These are phyloP conservation scores for Hanseniaspora lindneri DNA, from an alignment of 805 yeast genomes.

Conservation along the genomic window DNA sequence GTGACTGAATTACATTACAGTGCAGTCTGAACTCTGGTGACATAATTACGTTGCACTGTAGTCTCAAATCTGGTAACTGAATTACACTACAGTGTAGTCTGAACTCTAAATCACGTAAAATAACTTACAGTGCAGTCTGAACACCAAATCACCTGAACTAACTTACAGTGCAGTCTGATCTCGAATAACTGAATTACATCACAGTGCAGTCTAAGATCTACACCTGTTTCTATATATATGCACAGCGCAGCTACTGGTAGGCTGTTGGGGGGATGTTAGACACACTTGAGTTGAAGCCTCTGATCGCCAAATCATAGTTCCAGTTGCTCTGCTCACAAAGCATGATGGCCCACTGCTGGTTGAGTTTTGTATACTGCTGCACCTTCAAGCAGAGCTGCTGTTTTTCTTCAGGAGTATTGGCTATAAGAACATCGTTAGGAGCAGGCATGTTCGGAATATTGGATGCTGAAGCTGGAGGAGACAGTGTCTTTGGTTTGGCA, in stretches of 20 bases:
- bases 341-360: slow-evolving; percentile 67
- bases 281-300: slow-evolving; percentile 59
- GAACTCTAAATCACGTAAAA: too few relatives aligned
- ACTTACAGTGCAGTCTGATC: too few relatives aligned
- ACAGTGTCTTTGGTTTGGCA: background rate
- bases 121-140: too few relatives aligned
- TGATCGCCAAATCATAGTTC: slow-evolving; percentile 59
- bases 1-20: background rate
- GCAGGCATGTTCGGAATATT: background rate
- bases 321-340: slow-evolving; percentile 79
- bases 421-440: slow-evolving; percentile 36
- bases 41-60: too few relatives aligned
- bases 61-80: too few relatives aligned
- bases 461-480: background rate
- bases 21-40: background rate
- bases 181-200: background rate
- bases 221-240: background rate
- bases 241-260: background rate
- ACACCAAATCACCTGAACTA: too few relatives aligned
- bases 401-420: slow-evolving; percentile 43
- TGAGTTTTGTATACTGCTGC: slow-evolving; percentile 61
- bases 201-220: background rate
- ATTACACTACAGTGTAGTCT: too few relatives aligned
- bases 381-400: slow-evolving; percentile 54
- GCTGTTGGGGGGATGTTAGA: slow-evolving; percentile 50